A percentile compares a stretch with the other conserved stretches of the same genome.
These are phyloP conservation scores for Aspergillus cavernicola DNA, from an alignment of 495 filamentous ascomycete genomes.

Conservation along the genomic window DNA sequence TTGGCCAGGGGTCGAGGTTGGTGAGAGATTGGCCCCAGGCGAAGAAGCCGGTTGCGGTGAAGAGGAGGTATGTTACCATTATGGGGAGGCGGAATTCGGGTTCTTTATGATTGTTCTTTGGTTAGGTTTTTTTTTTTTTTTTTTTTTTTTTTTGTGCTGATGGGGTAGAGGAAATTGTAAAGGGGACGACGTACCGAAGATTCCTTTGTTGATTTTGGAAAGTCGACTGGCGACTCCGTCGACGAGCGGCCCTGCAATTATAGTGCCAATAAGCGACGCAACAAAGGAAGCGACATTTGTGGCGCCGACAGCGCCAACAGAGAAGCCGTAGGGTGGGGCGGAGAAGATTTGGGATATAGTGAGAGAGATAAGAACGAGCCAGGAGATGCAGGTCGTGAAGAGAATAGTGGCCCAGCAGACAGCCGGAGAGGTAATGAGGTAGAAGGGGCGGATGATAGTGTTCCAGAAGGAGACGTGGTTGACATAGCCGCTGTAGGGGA, in stretches of 20 bases:
- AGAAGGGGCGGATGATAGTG: constrained; percentile 39
- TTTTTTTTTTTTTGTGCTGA: constrained; percentile 19
- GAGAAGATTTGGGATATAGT: constrained; percentile 46
- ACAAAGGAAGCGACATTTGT: constrained; percentile 42
- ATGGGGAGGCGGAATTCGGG: constrained; percentile 46
- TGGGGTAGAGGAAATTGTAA: neutral
- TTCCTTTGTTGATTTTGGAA: constrained; percentile 26
- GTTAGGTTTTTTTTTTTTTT: no score
- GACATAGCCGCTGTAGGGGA: constrained; percentile 37
- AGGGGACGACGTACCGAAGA: constrained; percentile 20
- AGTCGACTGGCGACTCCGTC: constrained; percentile 36
- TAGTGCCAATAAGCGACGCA: constrained; percentile 34
- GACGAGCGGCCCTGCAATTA: constrained; percentile 37
- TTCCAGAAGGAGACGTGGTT: constrained; percentile 35
- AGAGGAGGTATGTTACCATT: constrained; percentile 37
- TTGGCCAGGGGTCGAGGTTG: constrained; percentile 29
- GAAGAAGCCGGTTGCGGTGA: constrained; percentile 43
- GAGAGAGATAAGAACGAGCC: constrained; percentile 42
- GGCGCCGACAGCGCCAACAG: constrained; percentile 38
- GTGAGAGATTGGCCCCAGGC: constrained; percentile 36
- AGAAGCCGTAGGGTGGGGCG: constrained; percentile 44
- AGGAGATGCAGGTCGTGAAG: constrained; percentile 45
- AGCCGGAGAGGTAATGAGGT: constrained; percentile 37
- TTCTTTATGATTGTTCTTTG: constrained; percentile 28
- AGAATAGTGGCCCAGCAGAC: constrained; percentile 40